Evolutionary conservation across 2,329 filamentous ascomycete genomes (phyloP), one percentile per base, ranked within the genome.

Genomic region (Ilyonectria robusta): DNA sequence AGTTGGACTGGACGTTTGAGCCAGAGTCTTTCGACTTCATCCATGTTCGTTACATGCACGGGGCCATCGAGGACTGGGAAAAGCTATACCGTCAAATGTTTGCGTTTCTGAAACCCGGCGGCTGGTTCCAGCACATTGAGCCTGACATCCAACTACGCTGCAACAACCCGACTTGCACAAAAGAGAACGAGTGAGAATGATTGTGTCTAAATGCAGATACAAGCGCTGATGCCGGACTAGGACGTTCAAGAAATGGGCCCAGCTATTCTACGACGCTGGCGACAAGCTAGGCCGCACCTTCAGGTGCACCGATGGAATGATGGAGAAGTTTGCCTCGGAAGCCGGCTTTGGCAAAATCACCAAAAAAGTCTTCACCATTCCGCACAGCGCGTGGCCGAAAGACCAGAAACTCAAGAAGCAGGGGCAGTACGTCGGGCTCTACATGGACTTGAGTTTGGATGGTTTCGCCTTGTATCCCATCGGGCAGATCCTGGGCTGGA

Each of bases 71-170:
- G 4, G 46, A 71, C 15, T 71, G 60, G 67, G 29, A 37, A 3
- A 68, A 47, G 11, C n/a, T 71, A 9, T 71, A 71, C 3, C n/a
- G 31, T 17, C 69, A 71, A 13, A 66, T 71, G 23, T 71, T 65
- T 31, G 55, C 55, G 6, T 46, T 48, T 1, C 11, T 71, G 11
- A 71, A 71, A 29, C 69, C 69, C 8, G 69, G 69, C 3, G 69
- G 69, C 8, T 71, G 69, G 67, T 68, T 70, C 31, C 67, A 71
- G 10, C 69, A 70, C 5, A 63, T 70, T 2, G 69, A 71, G 35
- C 67, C 69, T 0, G 42, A 70, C 1, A 71, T 71, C 13, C 60
- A 70, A 17, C 40, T 71, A 0, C 63, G 58, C 19, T 71, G 65
- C 7, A 47, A 70, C n/a, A 71, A 71, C 15, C 35, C 65, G 6